Evolutionary conservation across 441 rosid species (phyloP).

Genomic region (Eutrema salsugineum): DNA sequence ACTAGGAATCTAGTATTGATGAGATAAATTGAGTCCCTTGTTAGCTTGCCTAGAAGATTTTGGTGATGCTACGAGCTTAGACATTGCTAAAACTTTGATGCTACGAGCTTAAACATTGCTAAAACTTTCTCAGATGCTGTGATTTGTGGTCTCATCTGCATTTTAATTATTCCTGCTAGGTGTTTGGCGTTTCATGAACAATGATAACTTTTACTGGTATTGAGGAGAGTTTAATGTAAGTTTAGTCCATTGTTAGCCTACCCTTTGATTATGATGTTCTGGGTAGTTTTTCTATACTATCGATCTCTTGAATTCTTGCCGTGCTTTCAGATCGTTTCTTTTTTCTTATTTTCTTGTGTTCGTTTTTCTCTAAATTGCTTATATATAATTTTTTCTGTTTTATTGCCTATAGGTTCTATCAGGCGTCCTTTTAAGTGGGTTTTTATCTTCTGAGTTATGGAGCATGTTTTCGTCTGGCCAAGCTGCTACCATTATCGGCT

Average conservation of each 20-base stretch:
- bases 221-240: not conserved
- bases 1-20: not conserved
- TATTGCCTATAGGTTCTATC: slow-evolving; percentile 40
- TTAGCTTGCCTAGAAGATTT: not conserved
- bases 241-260: not conserved
- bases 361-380: not conserved
- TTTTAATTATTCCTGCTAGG: slow-evolving; percentile 2
- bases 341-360: not conserved
- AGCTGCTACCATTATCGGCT: slow-evolving; percentile 58
- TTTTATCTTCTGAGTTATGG: slow-evolving; percentile 58
- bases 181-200: not conserved
- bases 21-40: slow-evolving; percentile 2
- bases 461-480: slow-evolving; percentile 55
- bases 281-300: not conserved
- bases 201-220: not conserved
- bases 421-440: slow-evolving; percentile 43
- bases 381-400: not conserved
- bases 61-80: not conserved
- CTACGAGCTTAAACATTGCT: too few species aligned
- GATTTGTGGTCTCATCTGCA: slow-evolving; percentile 3
- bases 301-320: not conserved
- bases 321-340: not conserved
- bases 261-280: not conserved
- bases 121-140: not conserved
- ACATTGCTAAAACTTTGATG: not conserved